Evolutionary conservation across 2,329 filamentous ascomycete genomes (phyloP), one percentile per base, ranked within the genome.

Genomic region (Neonectria magnoliae): DNA sequence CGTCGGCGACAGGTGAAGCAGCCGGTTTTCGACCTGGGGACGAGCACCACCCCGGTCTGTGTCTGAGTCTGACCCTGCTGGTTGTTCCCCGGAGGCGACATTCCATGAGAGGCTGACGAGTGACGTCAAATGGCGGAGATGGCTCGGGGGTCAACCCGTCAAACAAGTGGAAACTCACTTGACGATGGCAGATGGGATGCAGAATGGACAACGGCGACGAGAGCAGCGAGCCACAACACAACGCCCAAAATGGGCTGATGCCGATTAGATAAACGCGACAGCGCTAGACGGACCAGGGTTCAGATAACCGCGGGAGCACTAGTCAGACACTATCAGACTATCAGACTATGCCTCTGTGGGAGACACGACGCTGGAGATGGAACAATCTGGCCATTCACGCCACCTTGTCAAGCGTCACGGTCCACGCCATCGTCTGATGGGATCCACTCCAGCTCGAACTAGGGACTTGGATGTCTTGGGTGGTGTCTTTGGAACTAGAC

Each of bases 291-390:
- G 10, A 20, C 45, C 27, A 11, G 25, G 29, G n/a, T n/a, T 45
- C 16, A 62, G 60, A 62, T 57, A 62, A 62, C 47, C 54, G 60
- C 60, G 60, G 60, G 54, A 57, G 22, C 53, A 57, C 60, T 41
- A 53, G 25, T 25, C 25, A 25, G 25, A 25, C 25, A 25, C 25
- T n/a, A n/a, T n/a, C n/a, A n/a, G n/a, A n/a, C n/a, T n/a, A n/a
- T 25, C 25, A 6, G 25, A 25, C 25, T 25, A 25, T 45, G 20
- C 54, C 53, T 14, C 11, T 38, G 13, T 13, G 18, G 53, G 54
- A 52, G 16, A 8, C n/a, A 47, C 25, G 29, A 42, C 27, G 13
- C 22, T 44, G 47, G 33, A 52, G 47, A n/a, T 33, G 48, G 22
- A 41, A 42, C 13, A 38, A 47, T 36, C 50, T 57, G 47, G 5